Conservation (phyloP, 257 asterid genomes). For the Fraxinus excelsior region DNA sequence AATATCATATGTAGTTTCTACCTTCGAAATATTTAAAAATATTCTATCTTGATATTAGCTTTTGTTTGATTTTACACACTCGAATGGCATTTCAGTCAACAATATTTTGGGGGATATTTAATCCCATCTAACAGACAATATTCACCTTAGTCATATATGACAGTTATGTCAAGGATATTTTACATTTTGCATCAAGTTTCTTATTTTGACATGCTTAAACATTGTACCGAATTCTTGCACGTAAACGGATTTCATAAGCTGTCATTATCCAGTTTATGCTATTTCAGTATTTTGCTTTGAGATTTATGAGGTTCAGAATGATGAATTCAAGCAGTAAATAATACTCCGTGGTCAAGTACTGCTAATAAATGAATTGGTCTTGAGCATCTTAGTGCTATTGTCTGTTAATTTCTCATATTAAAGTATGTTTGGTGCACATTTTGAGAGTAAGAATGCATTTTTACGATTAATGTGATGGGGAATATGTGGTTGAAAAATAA, state of each 20-base stretch:
- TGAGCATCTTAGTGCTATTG: slow-evolving; percentile 11
- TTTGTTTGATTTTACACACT: slow-evolving; percentile 1
- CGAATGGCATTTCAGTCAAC: background rate
- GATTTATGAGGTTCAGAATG: slow-evolving; percentile 1
- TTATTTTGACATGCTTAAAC: slow-evolving; percentile 2
- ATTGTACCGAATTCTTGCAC: background rate
- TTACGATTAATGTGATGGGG: no score
- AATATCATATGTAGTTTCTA: slow-evolving; percentile 18
- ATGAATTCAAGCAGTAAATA: slow-evolving; percentile 17
- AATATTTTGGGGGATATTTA: background rate
- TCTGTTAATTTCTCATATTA: slow-evolving; percentile 5
- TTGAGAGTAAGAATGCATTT: no score
- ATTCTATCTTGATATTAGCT: background rate
- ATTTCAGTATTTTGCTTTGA: background rate
- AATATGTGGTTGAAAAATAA: no score
- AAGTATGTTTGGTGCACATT: no score
- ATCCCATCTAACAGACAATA: background rate
- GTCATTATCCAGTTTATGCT: background rate
- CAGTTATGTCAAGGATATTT: background rate
- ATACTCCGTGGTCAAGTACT: slow-evolving; percentile 1
- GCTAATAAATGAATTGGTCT: slow-evolving; percentile 2
- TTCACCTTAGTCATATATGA: background rate
- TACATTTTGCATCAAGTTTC: background rate
- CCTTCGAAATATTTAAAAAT: slow-evolving; percentile 1
- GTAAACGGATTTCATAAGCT: background rate